phyloP scores from a whole-genome alignment of 2,329 filamentous ascomycete genomes.

The Cadophora luteo-olivacea region DNA sequence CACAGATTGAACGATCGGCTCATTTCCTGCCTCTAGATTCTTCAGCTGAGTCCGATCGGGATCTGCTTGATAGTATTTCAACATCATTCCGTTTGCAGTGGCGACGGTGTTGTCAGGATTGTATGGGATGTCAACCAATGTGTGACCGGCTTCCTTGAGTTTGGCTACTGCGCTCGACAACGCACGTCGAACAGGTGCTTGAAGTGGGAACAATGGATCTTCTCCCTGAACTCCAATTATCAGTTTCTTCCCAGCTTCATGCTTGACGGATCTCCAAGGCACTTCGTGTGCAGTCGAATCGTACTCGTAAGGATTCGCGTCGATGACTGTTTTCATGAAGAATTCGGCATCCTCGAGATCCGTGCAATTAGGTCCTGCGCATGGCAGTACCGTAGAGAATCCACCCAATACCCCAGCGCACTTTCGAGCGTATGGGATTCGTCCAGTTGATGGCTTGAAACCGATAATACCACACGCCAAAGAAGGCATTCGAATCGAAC shows the following conservation, averaged over 20 bases:
- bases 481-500: constrained; percentile 41
- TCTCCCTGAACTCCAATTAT: constrained; percentile 40
- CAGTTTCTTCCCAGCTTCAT: constrained; percentile 21
- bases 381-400: constrained; percentile 45
- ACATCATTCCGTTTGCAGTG: constrained; percentile 5
- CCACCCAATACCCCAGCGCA: constrained; percentile 17
- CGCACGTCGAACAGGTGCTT: constrained; percentile 48
- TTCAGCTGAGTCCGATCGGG: constrained; percentile 6
- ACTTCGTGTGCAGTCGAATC: constrained; percentile 17
- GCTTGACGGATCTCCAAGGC: not conserved
- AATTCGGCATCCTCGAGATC: constrained; percentile 49
- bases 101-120: constrained; percentile 6
- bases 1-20: constrained; percentile 1
- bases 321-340: constrained; percentile 50
- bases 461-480: constrained; percentile 56
- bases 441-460: constrained; percentile 35
- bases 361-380: constrained; percentile 51
- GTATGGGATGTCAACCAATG: constrained; percentile 1
- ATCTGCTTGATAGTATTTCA: constrained; percentile 14
- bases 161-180: not conserved
- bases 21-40: not conserved
- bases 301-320: constrained; percentile 49
- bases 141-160: constrained; percentile 12
- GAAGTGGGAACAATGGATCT: constrained; percentile 58
- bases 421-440: constrained; percentile 22